Conservation (phyloP, 202 grass and related monocot species). For the Schoenoplectus tabernaemontani region DNA sequence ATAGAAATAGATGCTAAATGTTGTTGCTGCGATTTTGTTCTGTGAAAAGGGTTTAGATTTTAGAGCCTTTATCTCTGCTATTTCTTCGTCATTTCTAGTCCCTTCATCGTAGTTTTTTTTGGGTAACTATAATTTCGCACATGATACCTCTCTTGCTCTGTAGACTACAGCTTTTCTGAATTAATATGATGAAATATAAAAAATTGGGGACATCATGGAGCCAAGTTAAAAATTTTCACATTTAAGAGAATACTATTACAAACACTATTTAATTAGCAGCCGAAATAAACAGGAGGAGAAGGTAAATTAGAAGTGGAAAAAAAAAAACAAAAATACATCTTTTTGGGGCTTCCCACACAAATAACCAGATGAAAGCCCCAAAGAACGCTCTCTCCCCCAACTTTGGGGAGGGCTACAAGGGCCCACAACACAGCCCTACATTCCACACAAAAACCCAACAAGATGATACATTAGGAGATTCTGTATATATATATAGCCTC, state of each 20-base stretch:
- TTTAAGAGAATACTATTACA: conserved; percentile 17
- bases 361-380: conserved; percentile 16
- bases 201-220: conserved; percentile 5
- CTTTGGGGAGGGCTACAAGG: conserved; percentile 66
- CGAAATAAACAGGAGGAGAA: conserved; percentile 8
- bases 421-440: conserved; percentile 18
- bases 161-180: background rate
- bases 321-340: background rate
- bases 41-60: too few relatives aligned
- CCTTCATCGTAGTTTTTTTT: background rate
- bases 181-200: background rate
- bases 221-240: conserved; percentile 23
- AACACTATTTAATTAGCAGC: conserved; percentile 4
- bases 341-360: conserved; percentile 9
- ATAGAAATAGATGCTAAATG: too few relatives aligned
- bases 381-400: conserved; percentile 34
- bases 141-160: background rate
- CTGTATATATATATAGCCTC: conserved; percentile 19
- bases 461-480: conserved; percentile 12
- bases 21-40: too few relatives aligned
- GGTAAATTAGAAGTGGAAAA: background rate
- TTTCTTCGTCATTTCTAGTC: too few relatives aligned
- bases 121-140: background rate
- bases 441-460: conserved; percentile 4
- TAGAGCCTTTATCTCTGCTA: too few relatives aligned